Evolutionary conservation across 2,329 filamentous ascomycete species (phyloP).

Genomic region (Monilinia fructigena): DNA sequence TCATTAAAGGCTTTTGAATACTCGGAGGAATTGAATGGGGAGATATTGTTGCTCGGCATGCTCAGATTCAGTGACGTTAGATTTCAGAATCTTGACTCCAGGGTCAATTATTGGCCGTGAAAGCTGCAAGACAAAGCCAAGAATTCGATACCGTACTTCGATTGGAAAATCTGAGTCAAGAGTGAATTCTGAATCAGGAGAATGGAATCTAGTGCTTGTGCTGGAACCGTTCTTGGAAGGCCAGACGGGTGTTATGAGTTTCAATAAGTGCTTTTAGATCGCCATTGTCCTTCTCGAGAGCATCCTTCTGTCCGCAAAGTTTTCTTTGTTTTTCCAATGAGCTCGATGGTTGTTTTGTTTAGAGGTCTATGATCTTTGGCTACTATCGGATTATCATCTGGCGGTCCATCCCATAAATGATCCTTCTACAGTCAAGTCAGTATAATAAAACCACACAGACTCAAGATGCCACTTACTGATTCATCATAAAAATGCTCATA

Average conservation of each 20-base stretch:
- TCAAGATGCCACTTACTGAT: neutral
- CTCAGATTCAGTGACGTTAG: constrained; percentile 1
- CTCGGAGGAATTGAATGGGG: constrained; percentile 3
- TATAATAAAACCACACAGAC: neutral
- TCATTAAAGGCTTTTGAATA: constrained; percentile 4
- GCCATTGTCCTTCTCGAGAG: neutral
- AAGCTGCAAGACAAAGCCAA: neutral
- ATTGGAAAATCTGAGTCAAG: neutral
- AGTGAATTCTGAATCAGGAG: neutral
- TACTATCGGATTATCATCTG: neutral
- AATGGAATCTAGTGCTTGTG: too few relatives aligned
- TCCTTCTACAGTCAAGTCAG: neutral
- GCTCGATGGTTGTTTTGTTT: neutral
- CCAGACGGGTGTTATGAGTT: neutral
- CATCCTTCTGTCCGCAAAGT: neutral
- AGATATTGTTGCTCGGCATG: neutral
- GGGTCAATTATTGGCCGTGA: constrained; percentile 3
- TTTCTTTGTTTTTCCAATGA: neutral
- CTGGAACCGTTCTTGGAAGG: neutral
- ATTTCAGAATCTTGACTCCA: neutral
- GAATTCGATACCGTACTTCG: neutral
- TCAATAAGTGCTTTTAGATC: neutral
- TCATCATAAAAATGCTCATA: neutral
- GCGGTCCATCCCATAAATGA: constrained; percentile 1
- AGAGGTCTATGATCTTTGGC: neutral